Base-by-base conservation (phyloP, 2,329 filamentous ascomycete species). In the Zymoseptoria crescenta region DNA sequence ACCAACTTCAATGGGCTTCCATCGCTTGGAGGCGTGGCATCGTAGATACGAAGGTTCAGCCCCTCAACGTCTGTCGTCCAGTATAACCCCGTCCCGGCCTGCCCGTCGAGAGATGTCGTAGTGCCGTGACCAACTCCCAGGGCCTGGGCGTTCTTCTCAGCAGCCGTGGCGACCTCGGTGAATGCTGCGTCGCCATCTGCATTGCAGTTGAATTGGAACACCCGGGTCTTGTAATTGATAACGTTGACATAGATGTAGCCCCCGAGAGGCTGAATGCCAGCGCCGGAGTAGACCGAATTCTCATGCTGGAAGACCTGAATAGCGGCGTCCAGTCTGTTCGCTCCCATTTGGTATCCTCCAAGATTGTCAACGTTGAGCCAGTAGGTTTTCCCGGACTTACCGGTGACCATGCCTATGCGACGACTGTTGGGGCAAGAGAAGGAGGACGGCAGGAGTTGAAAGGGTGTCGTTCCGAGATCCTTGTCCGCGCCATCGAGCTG, bases 401-500 rank as follows among this genome's bases (percentile, higher is more conserved):
- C 57, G 1, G 57, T 59, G 28, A 59, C 54, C 57, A 59, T 59
- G n/a, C 57, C 57, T 8, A 59, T 59, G 19, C 57, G 21, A 8
- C 49, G 48, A 45, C 48, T 45, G 35, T 59, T 59, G 4, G 57
- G 54, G 30, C 57, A 59, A 2, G 57, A 49, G 30, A 59, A 59
- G 4, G 57, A 56, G 20, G 48, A 51, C 8, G 57, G 57, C n/a
- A 59, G 19, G 19, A 59, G 49, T 35, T 59, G 57, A 51, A 59
- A 59, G 9, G 57, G 57, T 1, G 57, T 59, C 0, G 57, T 59
- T 1, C 57, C 57, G n/a, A 59, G 54, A 49, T 59, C 57, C 50
- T 59, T 59, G 50, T 59, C 57, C 1, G 57, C 57, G 10, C 57
- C 57, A 16, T 59, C 57, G 3, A 59, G 49, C 49, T 59, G 57